phyloP scores from a whole-genome alignment of 2,329 filamentous ascomycete species.

The Colletotrichum gloeosporioides region DNA sequence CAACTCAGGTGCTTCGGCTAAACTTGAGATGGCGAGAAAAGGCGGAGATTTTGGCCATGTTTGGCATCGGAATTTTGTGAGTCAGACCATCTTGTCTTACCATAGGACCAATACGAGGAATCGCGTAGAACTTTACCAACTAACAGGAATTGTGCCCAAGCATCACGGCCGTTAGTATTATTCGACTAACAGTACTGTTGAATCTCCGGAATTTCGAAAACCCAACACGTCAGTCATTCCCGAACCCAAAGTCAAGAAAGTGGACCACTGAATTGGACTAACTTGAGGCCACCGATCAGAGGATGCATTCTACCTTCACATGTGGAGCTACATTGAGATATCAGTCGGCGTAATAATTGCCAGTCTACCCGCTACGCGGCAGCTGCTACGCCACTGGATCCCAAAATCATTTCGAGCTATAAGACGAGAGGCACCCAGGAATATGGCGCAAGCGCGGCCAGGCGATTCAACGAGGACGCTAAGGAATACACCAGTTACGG shows the following conservation, averaged over 20 bases:
- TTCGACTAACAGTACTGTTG: constrained; percentile 42
- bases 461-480: not conserved
- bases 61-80: constrained; percentile 33
- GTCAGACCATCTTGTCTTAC: not conserved
- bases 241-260: not conserved
- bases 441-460: not conserved
- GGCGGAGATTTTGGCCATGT: constrained; percentile 40
- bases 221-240: constrained; percentile 35
- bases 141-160: constrained; percentile 13
- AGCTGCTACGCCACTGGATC: not conserved
- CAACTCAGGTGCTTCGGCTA: constrained; percentile 38
- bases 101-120: not conserved
- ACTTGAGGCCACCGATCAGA: constrained; percentile 27
- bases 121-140: not conserved
- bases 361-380: constrained; percentile 36
- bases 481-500: not conserved
- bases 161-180: constrained; percentile 39
- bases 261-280: constrained; percentile 43
- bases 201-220: constrained; percentile 46
- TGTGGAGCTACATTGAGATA: constrained; percentile 52
- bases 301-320: constrained; percentile 44
- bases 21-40: constrained; percentile 40
- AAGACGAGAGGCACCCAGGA: not conserved
- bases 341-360: constrained; percentile 48
- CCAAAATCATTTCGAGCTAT: not conserved